These are phyloP conservation scores for Phallus indusiatus DNA, from an alignment of 768 basidiomycete genomes.

Conservation along the genomic window DNA sequence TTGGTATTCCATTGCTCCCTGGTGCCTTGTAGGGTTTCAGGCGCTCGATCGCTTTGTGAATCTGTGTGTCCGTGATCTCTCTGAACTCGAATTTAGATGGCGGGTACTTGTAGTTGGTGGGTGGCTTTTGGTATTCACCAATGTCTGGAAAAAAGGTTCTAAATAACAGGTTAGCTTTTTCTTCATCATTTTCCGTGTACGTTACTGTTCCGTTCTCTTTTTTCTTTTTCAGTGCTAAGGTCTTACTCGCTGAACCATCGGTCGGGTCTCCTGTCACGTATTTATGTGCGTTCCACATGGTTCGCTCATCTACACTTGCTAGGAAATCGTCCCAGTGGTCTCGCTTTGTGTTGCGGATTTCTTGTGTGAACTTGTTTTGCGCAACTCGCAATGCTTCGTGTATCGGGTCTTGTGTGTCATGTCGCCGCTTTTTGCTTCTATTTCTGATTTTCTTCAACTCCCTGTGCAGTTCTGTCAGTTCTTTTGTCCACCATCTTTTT, in stretches of 20 bases:
- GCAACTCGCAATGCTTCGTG: not conserved
- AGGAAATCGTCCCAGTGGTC: not conserved
- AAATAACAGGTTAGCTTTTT: constrained; percentile 15
- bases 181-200: constrained; percentile 11
- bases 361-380: not conserved
- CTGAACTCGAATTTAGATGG: not conserved
- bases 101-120: constrained; percentile 7
- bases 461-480: constrained; percentile 17
- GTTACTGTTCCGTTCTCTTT: not conserved
- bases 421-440: constrained; percentile 3
- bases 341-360: not conserved
- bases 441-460: constrained; percentile 13
- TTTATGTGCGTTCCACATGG: not conserved
- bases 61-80: constrained; percentile 12
- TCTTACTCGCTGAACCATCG: constrained; percentile 12
- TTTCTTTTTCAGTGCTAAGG: constrained; percentile 12
- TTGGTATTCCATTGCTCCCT: constrained; percentile 7
- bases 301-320: not conserved
- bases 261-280: not conserved
- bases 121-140: not conserved
- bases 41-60: not conserved
- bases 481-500: constrained; percentile 27
- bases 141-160: constrained; percentile 18
- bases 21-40: constrained; percentile 18
- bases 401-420: not conserved